Evolutionary conservation across 2,329 filamentous ascomycete genomes (phyloP), one percentile per base, ranked within the genome.

Genomic region (Biscogniauxia sp.): DNA sequence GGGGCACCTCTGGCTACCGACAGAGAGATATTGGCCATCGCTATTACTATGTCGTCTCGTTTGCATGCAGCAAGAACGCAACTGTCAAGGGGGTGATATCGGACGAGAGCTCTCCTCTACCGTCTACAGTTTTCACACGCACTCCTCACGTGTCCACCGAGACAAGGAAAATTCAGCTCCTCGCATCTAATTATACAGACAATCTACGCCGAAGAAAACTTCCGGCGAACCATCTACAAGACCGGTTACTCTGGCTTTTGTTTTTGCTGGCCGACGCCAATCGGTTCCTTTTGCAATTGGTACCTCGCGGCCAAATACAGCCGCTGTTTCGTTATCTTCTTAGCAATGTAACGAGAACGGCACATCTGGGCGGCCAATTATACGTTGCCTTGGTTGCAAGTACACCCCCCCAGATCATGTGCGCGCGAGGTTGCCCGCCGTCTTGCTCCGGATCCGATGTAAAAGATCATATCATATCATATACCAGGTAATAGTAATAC

Each of bases 91-190:
- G 37, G 37, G 11, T 17, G 37, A 45, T 15, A 45, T 45, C 37
- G 17, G 37, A n/a, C 37, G 37, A n/a, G 37, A 45, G 17, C 37
- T 45, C 6, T 15, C 13, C 17, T n/a, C 15, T 45, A 45, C 17
- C 2, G 17, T 11, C 17, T n/a, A 11, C 37, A 45, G 17, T n/a
- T 17, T 45, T 17, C 13, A 45, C 26, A 25, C 37, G 58, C 55
- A 63, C 63, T 60, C 61, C 61, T 61, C 59, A 55, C 37, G 55
- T 56, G 32, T 54, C 9, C 51, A 25, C 57, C 59, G 56, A 65
- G 61, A 65, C 61, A 64, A 56, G 54, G 57, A 58, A 45, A 37
- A 32, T 41, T 26, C 49, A 25, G 56, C 28, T 54, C 41, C 54
- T 41, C 45, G 17, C 37, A 45, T 17, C 37, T 45, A 45, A 15